Evolutionary conservation across 2,329 filamentous ascomycete species (phyloP), one percentile per base, ranked within the genome.

Genomic region (Trichoderma cornu-damae): DNA sequence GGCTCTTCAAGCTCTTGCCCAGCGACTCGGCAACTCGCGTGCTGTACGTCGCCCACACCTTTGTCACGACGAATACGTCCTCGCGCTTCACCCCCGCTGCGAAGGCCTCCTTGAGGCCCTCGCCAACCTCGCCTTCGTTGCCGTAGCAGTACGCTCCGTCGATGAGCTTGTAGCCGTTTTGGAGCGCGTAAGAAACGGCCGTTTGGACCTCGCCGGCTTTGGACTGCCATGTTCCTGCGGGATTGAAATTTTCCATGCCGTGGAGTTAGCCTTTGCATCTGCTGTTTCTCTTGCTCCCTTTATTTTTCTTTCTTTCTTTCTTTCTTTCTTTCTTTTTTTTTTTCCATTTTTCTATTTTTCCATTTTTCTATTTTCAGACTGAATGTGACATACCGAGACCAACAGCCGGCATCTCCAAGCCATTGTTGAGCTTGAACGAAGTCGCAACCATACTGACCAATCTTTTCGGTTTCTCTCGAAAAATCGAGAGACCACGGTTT

Each of bases 41-140:
- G 71, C 87, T 86, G 75, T 88, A 92, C 50, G 88, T 90, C 67
- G 85, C 87, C 88, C 90, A 95, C 35, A 92, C 81, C 79, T 96
- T 95, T 66, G 86, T 90, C 55, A 89, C 88, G 59, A 95, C 83
- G 74, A 94, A 95, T 61, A 95, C 74, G 58, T 95, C 88, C 69
- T 88, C 82, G 60, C 90, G 82, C 79, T 86, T 88, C 65, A 88
- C 77, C 22, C 89, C 89, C 4, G 83, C 75, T 24, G 76, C 78
- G 66, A 93, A 84, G 28, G 87, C 89, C 57, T 88, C 85, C 68
- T 84, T 83, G 54, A 96, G 80, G 8, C 88, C 90, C 68, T 85
- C 76, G 61, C 90, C 90, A 14, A 95, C 90, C 71, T 93, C 89
- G 47, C 87, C 81, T 73, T 96, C 90, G 71, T 95, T 92, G 64